Base-by-base conservation (phyloP, 2,329 filamentous ascomycete genomes). In the Pseudogymnoascus sp. region DNA sequence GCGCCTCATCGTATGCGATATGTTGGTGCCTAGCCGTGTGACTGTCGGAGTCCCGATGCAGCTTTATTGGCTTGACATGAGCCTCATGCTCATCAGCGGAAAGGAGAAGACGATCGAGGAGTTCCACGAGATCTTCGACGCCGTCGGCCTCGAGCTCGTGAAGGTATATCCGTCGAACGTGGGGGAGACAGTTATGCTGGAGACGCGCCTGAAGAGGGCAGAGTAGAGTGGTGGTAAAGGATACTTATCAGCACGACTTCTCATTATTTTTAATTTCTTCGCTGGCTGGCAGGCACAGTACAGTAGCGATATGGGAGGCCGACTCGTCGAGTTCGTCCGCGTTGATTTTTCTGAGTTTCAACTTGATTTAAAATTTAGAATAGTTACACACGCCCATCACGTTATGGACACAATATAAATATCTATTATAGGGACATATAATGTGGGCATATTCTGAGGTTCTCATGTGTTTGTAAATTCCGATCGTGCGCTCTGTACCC, bases 131-230 rank as follows among this genome's bases (percentile, higher is more conserved):
- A 64, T 72, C 11, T 63, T 72, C 10, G 63, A 68, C 8, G 65
- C 63, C 3, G 66, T 66, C 11, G 69, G 70, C 2, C 60, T 72
- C 23, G 68, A 71, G 40, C 66, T 72, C 21, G 68, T 71, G 34
- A 70, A 70, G 63, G 65, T 72, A 16, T 71, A 66, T 66, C 67
- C 60, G 7, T 67, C 71, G 6, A 62, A 62, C 1, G 68, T 72
- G 34, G 73, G 73, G 2, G 68, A 68, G n/a, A 75, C 73, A 4
- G 71, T 68, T 8, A 73, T 74, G 69, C 62, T 75, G 11, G 73
- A 75, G 63, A 71, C 71, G 5, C 70, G 66, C 7, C 61, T 75
- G 29, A 57, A 59, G 69, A 69, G 59, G 61, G 47, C 54, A 11
- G 34, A 34, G 6, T 62, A 21, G 6, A 14, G 18, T 4, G 14